phyloP scores from a whole-genome alignment of 768 basidiomycete species.

The Russula griseocarnosa region DNA sequence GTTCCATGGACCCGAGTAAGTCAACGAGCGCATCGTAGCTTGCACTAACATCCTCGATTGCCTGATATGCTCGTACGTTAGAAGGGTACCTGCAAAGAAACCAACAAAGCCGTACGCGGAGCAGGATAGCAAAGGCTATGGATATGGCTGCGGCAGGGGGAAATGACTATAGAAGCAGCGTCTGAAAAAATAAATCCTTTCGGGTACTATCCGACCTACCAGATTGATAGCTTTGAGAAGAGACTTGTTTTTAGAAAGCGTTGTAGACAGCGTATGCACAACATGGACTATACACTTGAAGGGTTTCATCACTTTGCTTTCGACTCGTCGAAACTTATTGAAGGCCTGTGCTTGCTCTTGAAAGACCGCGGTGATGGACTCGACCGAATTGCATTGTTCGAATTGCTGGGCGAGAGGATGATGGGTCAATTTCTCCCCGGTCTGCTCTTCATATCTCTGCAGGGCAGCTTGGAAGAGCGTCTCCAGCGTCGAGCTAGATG shows the following conservation, averaged over 20 bases:
- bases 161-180: background rate
- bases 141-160: background rate
- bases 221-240: background rate
- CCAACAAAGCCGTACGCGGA: background rate
- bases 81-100: too few relatives aligned
- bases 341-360: background rate
- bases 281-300: background rate
- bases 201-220: background rate
- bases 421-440: background rate
- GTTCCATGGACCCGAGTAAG: background rate
- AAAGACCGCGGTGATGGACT: background rate
- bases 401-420: background rate
- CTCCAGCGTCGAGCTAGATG: background rate
- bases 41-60: background rate
- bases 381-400: background rate
- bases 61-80: background rate
- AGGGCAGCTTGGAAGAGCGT: background rate
- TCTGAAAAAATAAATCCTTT: background rate
- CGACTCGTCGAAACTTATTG: background rate
- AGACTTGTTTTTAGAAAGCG: background rate
- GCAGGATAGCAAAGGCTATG: background rate
- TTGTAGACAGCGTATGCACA: background rate
- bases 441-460: background rate
- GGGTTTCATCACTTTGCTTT: background rate
- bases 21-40: background rate